Evolutionary conservation across 2,329 filamentous ascomycete genomes (phyloP).

Genomic region (Xylariales sp.): DNA sequence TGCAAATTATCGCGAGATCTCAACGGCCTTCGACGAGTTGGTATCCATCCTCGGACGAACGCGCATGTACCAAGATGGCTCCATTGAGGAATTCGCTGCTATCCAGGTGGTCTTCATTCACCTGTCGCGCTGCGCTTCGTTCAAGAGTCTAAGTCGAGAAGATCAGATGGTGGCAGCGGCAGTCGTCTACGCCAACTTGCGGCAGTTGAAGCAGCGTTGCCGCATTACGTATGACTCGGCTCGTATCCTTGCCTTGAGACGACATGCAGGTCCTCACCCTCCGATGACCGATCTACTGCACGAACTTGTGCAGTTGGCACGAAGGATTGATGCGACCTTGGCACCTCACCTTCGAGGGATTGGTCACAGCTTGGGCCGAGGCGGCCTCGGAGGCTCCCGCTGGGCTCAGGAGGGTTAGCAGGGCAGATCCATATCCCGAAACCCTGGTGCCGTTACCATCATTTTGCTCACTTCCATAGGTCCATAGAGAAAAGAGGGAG

Average conservation of each 20-base stretch:
- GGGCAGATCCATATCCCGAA: too few relatives aligned
- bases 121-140: neutral
- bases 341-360: too few relatives aligned
- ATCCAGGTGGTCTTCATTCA: constrained; percentile 2
- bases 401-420: too few relatives aligned
- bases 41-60: neutral
- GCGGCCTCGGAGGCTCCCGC: too few relatives aligned
- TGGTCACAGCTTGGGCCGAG: too few relatives aligned
- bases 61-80: neutral
- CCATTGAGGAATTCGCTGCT: neutral
- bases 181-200: constrained; percentile 3
- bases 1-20: neutral
- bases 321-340: too few relatives aligned
- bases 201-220: neutral
- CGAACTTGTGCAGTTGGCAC: neutral
- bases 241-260: neutral
- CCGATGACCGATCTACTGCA: neutral
- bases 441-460: too few relatives aligned
- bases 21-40: neutral
- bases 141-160: neutral
- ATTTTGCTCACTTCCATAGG: too few relatives aligned
- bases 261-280: neutral
- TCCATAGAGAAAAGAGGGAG: too few relatives aligned
- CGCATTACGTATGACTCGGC: neutral
- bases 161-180: constrained; percentile 1